These are phyloP conservation scores for Ustilago trichophora DNA, from an alignment of 1,284 basidiomycete species.

Conservation along the genomic window DNA sequence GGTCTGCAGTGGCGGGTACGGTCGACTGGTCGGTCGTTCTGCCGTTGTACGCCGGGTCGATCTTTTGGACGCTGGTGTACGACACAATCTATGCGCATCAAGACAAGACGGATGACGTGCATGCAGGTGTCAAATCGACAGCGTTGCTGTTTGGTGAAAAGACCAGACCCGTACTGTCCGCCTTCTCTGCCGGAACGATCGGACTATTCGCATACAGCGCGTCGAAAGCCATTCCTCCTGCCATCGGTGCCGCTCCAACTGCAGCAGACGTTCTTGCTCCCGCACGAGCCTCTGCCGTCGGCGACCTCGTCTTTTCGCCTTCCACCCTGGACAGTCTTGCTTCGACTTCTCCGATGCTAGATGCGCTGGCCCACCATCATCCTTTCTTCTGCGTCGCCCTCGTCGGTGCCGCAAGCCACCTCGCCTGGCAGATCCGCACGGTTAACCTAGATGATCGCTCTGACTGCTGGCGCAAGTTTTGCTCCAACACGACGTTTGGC, in stretches of 20 bases:
- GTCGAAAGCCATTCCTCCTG: conserved; percentile 27
- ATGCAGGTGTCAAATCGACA: conserved; percentile 90
- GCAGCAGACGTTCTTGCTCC: conserved; percentile 11
- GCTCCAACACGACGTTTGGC: conserved; percentile 86
- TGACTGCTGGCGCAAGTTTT: conserved; percentile 94
- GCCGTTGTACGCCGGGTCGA: conserved; percentile 87
- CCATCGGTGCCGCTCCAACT: conserved; percentile 3
- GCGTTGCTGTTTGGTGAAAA: conserved; percentile 82
- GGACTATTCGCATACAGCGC: conserved; percentile 77
- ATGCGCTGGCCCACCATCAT: conserved; percentile 59
- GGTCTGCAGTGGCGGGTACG: conserved; percentile 87
- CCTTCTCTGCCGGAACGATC: conserved; percentile 79
- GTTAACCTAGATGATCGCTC: conserved; percentile 77
- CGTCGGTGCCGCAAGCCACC: conserved; percentile 78
- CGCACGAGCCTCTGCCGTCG: conserved; percentile 10
- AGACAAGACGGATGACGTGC: conserved; percentile 92
- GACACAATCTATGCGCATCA: conserved; percentile 99
- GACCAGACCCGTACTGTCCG: conserved; percentile 79
- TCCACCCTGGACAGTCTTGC: conserved; percentile 13
- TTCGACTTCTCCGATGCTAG: conserved; percentile 10
- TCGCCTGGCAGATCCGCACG: conserved; percentile 79
- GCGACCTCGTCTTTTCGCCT: conserved; percentile 24
- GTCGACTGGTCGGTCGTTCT: conserved; percentile 79
- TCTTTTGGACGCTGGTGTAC: conserved; percentile 94
- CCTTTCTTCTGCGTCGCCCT: conserved; percentile 81